These are phyloP conservation scores for Ophiostoma pallidulum DNA, from an alignment of 2,329 filamentous ascomycete species.

Conservation along the genomic window DNA sequence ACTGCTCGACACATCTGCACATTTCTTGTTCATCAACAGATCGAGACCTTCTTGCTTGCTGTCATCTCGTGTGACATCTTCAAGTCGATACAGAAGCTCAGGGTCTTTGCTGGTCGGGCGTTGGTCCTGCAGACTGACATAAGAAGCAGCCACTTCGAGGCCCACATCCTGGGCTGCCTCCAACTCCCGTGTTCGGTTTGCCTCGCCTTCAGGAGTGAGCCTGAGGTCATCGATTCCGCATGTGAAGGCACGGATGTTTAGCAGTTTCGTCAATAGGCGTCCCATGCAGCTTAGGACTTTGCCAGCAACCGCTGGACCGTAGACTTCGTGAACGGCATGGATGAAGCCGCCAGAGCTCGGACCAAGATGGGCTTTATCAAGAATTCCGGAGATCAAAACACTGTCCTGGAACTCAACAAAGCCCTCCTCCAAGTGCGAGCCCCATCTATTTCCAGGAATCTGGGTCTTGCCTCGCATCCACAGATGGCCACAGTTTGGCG, in stretches of 20 bases:
- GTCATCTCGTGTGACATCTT: conserved; percentile 85
- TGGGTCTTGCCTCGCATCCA: conserved; percentile 72
- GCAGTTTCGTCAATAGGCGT: conserved; percentile 75
- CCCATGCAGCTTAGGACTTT: conserved; percentile 84
- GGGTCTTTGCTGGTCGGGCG: conserved; percentile 54
- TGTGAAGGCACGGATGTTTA: conserved; percentile 91
- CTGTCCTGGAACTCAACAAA: conserved; percentile 75
- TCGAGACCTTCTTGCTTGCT: conserved; percentile 87
- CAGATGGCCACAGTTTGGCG: conserved; percentile 63
- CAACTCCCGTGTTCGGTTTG: conserved; percentile 57
- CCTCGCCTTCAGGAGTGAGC: conserved; percentile 72
- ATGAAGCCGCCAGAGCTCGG: conserved; percentile 79
- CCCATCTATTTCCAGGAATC: conserved; percentile 74
- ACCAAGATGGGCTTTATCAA: conserved; percentile 93
- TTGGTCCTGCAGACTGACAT: conserved; percentile 69
- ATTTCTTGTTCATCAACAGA: conserved; percentile 67
- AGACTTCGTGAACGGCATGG: conserved; percentile 87
- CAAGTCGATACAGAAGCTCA: conserved; percentile 67
- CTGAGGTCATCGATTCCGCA: conserved; percentile 95
- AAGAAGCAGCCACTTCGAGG: conserved; percentile 71
- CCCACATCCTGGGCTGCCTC: conserved; percentile 60
- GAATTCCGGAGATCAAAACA: conserved; percentile 78
- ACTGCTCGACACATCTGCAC: conserved; percentile 60
- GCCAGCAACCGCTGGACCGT: conserved; percentile 78
- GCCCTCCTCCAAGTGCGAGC: conserved; percentile 64